Conservation (phyloP, 2,329 filamentous ascomycete genomes). For the Fusarium verticillioides region DNA sequence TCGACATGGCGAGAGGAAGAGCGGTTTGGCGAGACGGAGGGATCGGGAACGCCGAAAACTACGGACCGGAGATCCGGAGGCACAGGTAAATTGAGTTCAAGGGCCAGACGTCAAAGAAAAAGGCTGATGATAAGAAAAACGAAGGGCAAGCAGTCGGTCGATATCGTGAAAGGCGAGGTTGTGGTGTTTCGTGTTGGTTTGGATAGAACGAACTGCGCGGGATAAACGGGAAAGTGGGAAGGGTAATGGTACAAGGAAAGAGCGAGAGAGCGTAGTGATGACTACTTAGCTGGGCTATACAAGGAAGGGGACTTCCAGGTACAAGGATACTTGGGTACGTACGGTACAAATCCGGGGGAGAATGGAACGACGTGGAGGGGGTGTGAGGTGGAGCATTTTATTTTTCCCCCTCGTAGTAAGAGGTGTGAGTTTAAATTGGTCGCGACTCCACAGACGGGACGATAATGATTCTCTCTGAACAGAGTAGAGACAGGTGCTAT, state of each 20-base stretch:
- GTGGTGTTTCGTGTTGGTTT: conserved; percentile 43
- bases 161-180: conserved; percentile 39
- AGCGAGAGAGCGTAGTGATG: conserved; percentile 37
- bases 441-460: conserved; percentile 27
- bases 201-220: conserved; percentile 27
- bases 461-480: conserved; percentile 31
- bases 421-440: conserved; percentile 6
- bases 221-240: conserved; percentile 42
- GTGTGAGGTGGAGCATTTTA: conserved; percentile 22
- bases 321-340: conserved; percentile 37
- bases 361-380: conserved; percentile 35
- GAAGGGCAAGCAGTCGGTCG: conserved; percentile 13
- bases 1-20: conserved; percentile 46
- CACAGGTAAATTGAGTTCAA: conserved; percentile 8
- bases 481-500: neutral
- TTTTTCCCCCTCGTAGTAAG: neutral
- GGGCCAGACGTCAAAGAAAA: neutral
- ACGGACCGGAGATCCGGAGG: conserved; percentile 1
- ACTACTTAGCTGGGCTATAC: conserved; percentile 23
- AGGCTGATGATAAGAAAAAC: neutral
- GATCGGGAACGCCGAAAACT: conserved; percentile 30
- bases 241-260: conserved; percentile 40
- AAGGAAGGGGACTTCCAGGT: conserved; percentile 36
- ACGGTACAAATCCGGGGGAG: conserved; percentile 41
- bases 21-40: conserved; percentile 24